These are phyloP conservation scores for Vickermania spadyakhi DNA, from an alignment of 208 protist genomes.

Conservation along the genomic window DNA sequence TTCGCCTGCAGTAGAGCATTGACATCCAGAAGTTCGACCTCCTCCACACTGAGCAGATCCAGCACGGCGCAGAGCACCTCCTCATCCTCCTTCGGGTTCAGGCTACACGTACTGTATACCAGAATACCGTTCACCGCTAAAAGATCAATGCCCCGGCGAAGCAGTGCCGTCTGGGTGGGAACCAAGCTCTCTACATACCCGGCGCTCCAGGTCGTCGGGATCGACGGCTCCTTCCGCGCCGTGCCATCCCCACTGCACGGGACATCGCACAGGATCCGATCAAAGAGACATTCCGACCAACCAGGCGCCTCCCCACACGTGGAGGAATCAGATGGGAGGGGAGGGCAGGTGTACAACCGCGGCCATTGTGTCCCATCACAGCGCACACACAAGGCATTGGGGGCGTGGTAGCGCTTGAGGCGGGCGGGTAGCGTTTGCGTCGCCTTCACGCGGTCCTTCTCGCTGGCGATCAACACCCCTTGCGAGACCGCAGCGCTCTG, in stretches of 20 bases:
- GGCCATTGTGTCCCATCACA: slow-evolving; percentile 89
- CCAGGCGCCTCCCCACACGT: not conserved
- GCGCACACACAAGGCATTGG: slow-evolving; percentile 69
- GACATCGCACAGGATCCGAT: slow-evolving; percentile 93
- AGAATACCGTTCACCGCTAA: slow-evolving; percentile 73
- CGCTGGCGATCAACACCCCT: slow-evolving; percentile 77
- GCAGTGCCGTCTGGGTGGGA: slow-evolving; percentile 81
- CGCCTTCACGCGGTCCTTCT: slow-evolving; percentile 90
- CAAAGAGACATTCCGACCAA: slow-evolving; percentile 47
- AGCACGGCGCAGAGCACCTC: slow-evolving; percentile 88
- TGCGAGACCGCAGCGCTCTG: slow-evolving; percentile 14
- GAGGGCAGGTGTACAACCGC: slow-evolving; percentile 32
- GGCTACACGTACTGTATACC: slow-evolving; percentile 96
- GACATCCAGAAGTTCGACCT: slow-evolving; percentile 82
- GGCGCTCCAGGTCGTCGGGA: slow-evolving; percentile 79
- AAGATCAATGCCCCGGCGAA: slow-evolving; percentile 79
- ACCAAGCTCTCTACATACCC: slow-evolving; percentile 82
- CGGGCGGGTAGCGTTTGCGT: slow-evolving; percentile 86
- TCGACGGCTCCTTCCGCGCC: slow-evolving; percentile 82
- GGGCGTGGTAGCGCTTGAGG: slow-evolving; percentile 85
- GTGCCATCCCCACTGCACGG: slow-evolving; percentile 96
- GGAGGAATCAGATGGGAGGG: not conserved
- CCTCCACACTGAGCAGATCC: slow-evolving; percentile 50
- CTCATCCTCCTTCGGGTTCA: slow-evolving; percentile 96
- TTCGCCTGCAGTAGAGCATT: slow-evolving; percentile 34